Evolutionary conservation across 805 yeast species (phyloP), one percentile per base, ranked within the genome.

Genomic region (Nakazawaea populi): DNA sequence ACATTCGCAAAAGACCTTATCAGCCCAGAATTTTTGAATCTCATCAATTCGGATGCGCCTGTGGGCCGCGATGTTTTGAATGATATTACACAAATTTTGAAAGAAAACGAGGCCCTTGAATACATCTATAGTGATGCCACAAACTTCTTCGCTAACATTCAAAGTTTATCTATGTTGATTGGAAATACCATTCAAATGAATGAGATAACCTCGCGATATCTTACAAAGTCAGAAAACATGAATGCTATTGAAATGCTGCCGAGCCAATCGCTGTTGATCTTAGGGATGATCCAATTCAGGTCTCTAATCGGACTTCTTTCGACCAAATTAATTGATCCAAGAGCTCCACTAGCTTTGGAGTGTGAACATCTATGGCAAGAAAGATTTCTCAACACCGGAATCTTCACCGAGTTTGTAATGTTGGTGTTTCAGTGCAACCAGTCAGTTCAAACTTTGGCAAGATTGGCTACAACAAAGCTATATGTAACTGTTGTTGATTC

Each of bases 141-240:
- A 14, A 42, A 44, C 29, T 37, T 11, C 18, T 44, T 49, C 44
- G 30, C 55, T 7, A 40, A 45, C 27, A 48, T 66, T 27, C 58
- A 54, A 45, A 59, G 56, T 11, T 41, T 65, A 6, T 61, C 72
- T 1, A 54, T 55, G 5, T 49, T 69, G 11, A 58, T 78, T 42
- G 77, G 80, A 2, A 71, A 76, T 54, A 75, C 83, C 0, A 72
- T 85, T 29, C 71, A 77, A 28, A 78, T 82, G 74, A 64, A 74
- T 38, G 91, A 86, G 58, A 76, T 84, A 27, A 58, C 83, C 0
- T 71, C 82, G 1, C 72, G 91, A 60, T 60, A 75, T n/a, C 74
- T 75, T 0, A 48, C 43, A 1, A 29, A 31, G 8, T 34, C 42
- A 18, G 52, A 45, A 24, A 49, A 46, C 30, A 40, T 43, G 10